Base-by-base conservation (phyloP, 2,329 filamentous ascomycete genomes). In the Botryosphaeria dothidea region DNA sequence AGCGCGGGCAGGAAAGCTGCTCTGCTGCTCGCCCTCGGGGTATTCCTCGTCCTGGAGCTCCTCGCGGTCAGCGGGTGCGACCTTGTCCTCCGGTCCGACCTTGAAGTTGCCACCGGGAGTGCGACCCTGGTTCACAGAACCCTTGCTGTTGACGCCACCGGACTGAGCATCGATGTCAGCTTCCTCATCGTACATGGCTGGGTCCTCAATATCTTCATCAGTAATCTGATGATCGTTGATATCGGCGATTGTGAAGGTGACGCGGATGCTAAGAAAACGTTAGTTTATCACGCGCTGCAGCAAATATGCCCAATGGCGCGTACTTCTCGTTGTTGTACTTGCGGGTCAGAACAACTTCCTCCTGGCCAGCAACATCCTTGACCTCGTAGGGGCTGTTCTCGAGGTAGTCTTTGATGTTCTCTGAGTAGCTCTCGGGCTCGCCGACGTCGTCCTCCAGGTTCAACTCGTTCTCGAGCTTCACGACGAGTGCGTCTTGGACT, bases 261-360 rank as follows among this genome's bases (percentile, higher is more conserved):
- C 86, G 68, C 89, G 90, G 81, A 94, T 92, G 72, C 88, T 90
- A 43, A 8, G 25, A n/a, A 43, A 23, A 4, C 46, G 57, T 68
- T 64, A 67, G 67, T 29, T 23, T 6, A 15, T 4, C 25, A 6
- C n/a, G 36, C 34, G 21, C 8, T 3, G 13, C 7, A 15, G 1
- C 11, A 4, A 3, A 21, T n/a, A 5, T 36, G 49, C 25, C 8
- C 5, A 13, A 17, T n/a, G 17, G 41, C 88, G 80, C 88, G 80
- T 80, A 95, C 92, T 90, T 92, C 84, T 99, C 95, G 68, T 96
- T 89, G 73, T 91, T 91, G 74, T 92, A 94, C 69, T 86, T 90
- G 74, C 93, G 90, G 67, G 88, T 90, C 70, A 99, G 85, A 73
- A 90, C 85, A 70, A 99, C 91, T 71, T 97, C 92, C 82, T 98